Evolutionary conservation across 2,329 filamentous ascomycete species (phyloP).

Genomic region (Penicillium griseofulvum): DNA sequence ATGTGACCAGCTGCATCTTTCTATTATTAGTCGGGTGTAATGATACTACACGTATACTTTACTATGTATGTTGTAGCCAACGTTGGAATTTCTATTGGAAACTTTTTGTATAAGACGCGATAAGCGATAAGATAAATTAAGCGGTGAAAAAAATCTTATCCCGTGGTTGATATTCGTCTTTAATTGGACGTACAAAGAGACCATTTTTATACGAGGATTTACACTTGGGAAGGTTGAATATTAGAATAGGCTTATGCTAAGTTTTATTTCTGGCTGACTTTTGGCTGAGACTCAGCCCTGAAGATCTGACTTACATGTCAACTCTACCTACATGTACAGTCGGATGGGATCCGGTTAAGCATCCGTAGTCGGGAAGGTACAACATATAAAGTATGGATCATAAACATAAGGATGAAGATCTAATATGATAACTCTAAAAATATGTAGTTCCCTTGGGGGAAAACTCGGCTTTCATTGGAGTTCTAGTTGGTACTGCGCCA

Average conservation of each 20-base stretch:
- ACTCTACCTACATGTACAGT: not conserved
- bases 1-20: no score
- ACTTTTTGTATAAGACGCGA: not conserved
- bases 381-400: not conserved
- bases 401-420: not conserved
- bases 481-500: conserved; percentile 2
- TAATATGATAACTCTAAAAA: conserved; percentile 2
- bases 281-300: not conserved
- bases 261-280: not conserved
- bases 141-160: conserved; percentile 7
- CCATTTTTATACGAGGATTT: no score
- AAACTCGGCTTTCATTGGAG: not conserved
- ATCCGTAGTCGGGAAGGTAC: not conserved
- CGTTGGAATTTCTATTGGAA: not conserved
- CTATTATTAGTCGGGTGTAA: no score
- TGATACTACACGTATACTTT: no score
- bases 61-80: no score
- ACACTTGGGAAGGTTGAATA: not conserved
- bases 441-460: not conserved
- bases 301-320: not conserved
- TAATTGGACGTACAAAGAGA: not conserved
- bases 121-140: conserved; percentile 10
- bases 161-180: not conserved
- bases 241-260: not conserved
- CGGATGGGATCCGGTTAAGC: not conserved